phyloP scores from a whole-genome alignment of 1,139 yeast species.

The Debaryomyces robertsiae region DNA sequence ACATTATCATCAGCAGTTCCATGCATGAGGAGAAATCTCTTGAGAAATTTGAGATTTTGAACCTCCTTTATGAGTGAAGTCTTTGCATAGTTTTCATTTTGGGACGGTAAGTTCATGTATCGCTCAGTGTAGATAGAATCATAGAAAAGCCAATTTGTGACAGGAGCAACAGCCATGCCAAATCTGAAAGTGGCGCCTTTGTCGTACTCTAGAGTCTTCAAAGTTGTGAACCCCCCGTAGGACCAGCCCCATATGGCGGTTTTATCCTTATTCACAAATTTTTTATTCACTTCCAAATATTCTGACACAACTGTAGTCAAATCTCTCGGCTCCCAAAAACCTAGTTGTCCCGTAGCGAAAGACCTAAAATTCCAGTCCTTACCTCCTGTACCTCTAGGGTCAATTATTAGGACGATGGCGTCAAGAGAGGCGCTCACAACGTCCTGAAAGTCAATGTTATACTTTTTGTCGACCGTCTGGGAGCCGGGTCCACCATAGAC shows the following conservation, averaged over 20 bases:
- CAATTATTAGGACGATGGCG: constrained; percentile 78
- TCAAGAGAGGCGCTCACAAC: constrained; percentile 67
- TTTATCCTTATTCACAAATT: constrained; percentile 57
- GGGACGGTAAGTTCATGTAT: constrained; percentile 72
- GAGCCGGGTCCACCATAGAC: constrained; percentile 97
- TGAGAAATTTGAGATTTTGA: constrained; percentile 46
- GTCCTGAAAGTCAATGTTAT: constrained; percentile 65
- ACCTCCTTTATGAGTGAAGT: constrained; percentile 51
- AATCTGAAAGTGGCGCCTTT: constrained; percentile 60
- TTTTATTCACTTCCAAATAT: constrained; percentile 54
- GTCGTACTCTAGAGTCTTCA: constrained; percentile 71
- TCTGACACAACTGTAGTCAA: constrained; percentile 64
- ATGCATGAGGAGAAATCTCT: constrained; percentile 81
- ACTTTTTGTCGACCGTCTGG: constrained; percentile 61
- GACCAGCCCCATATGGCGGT: constrained; percentile 95
- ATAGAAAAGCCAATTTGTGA: constrained; percentile 74
- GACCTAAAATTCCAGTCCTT: constrained; percentile 78
- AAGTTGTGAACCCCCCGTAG: constrained; percentile 76
- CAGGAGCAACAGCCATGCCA: constrained; percentile 86
- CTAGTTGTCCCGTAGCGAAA: constrained; percentile 69
- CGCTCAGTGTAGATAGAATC: constrained; percentile 87
- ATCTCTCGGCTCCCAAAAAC: constrained; percentile 88
- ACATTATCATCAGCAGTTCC: constrained; percentile 98
- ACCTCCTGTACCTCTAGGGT: constrained; percentile 94
- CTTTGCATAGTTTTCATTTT: constrained; percentile 52